phyloP scores from a whole-genome alignment of 768 basidiomycete genomes.

The Boletus tomentosulus region DNA sequence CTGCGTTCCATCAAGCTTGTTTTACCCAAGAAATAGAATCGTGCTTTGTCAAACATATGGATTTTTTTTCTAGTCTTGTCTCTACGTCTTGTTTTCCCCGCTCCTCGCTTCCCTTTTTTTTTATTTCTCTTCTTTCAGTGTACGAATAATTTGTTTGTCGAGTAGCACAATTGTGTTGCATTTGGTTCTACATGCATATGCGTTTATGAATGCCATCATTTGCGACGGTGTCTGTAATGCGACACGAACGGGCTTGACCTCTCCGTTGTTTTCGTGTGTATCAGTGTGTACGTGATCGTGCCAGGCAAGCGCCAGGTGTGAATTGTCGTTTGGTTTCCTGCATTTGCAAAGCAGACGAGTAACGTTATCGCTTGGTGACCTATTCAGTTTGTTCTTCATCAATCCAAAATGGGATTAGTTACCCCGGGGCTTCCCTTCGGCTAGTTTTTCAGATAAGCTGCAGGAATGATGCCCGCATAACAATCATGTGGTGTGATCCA shows the following conservation, averaged over 20 bases:
- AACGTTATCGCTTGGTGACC: no score
- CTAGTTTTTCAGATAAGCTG: no score
- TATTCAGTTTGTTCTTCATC: no score
- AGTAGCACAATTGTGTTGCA: neutral
- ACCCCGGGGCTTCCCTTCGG: no score
- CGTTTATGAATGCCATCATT: neutral
- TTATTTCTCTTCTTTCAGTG: neutral
- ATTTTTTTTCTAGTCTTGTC: neutral
- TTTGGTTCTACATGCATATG: neutral
- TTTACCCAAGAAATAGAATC: slow-evolving; percentile 27
- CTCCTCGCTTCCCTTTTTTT: neutral
- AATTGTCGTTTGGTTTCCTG: no score
- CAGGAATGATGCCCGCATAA: no score
- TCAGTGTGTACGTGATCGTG: neutral
- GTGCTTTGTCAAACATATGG: neutral
- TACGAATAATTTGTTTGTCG: slow-evolving; percentile 10
- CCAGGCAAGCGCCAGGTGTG: no score
- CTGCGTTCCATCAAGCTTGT: slow-evolving; percentile 29
- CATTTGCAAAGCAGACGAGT: no score
- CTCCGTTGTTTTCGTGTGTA: neutral
- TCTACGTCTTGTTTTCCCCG: neutral
- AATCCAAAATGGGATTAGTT: no score
- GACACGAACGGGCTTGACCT: neutral
- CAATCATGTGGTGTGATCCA: neutral
- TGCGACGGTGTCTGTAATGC: neutral